Conservation (phyloP, 2,329 filamentous ascomycete species). For the Alternaria ethzedia region DNA sequence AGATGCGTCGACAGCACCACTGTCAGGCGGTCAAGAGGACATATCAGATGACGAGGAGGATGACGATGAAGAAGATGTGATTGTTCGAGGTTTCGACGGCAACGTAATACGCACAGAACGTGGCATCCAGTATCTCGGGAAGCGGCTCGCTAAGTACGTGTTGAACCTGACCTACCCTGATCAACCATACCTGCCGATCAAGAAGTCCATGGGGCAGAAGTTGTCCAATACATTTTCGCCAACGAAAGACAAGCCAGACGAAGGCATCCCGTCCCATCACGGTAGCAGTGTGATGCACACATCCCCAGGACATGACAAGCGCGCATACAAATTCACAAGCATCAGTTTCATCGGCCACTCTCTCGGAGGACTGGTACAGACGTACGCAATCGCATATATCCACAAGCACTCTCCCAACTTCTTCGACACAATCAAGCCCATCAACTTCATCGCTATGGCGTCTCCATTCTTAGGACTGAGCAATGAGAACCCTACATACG, state of each 20-base stretch:
- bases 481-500: slow-evolving; percentile 96
- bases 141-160: slow-evolving; percentile 89
- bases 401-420: slow-evolving; percentile 94
- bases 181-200: slow-evolving; percentile 80
- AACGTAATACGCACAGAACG: slow-evolving; percentile 91
- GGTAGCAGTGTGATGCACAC: slow-evolving; percentile 66
- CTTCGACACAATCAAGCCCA: slow-evolving; percentile 81
- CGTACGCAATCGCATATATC: slow-evolving; percentile 94
- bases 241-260: slow-evolving; percentile 49
- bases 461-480: slow-evolving; percentile 89
- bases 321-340: slow-evolving; percentile 84
- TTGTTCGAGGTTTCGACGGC: slow-evolving; percentile 87
- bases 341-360: slow-evolving; percentile 96
- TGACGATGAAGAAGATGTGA: slow-evolving; percentile 80
- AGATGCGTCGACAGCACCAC: slow-evolving; percentile 51
- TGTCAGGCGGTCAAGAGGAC: slow-evolving; percentile 59
- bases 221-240: slow-evolving; percentile 56
- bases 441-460: slow-evolving; percentile 90
- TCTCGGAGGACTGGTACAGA: slow-evolving; percentile 86
- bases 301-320: slow-evolving; percentile 53
- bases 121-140: slow-evolving; percentile 96
- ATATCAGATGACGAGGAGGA: slow-evolving; percentile 56
- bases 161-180: slow-evolving; percentile 91
- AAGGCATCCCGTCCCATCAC: slow-evolving; percentile 61
- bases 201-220: slow-evolving; percentile 59